phyloP scores from a whole-genome alignment of 371 early-diverging fungal species.

The Mortierella polycephala region DNA sequence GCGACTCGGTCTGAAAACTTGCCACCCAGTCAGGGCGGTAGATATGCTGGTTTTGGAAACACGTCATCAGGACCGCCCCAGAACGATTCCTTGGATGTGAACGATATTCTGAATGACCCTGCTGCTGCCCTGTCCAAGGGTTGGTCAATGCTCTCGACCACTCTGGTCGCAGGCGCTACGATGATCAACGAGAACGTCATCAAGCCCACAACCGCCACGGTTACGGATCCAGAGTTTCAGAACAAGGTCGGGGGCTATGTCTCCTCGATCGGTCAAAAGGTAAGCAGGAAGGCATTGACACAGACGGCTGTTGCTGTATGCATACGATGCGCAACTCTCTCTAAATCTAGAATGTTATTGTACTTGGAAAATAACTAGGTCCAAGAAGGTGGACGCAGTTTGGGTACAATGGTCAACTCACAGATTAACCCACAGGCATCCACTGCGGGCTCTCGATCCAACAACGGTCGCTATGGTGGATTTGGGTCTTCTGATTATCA shows the following conservation, averaged over 20 bases:
- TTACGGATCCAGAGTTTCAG: slow-evolving; percentile 89
- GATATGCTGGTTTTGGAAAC: slow-evolving; percentile 91
- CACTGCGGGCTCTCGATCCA: slow-evolving; percentile 18
- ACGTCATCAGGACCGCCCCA: slow-evolving; percentile 40
- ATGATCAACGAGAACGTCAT: slow-evolving; percentile 84
- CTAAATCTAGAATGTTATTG: neutral
- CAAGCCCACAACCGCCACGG: slow-evolving; percentile 84
- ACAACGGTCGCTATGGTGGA: slow-evolving; percentile 44
- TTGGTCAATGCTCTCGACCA: slow-evolving; percentile 78
- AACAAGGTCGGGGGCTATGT: slow-evolving; percentile 78
- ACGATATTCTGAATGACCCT: slow-evolving; percentile 87
- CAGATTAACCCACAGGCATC: slow-evolving; percentile 37
- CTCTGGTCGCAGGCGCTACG: slow-evolving; percentile 75
- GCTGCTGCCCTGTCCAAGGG: slow-evolving; percentile 84
- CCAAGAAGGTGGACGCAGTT: slow-evolving; percentile 44
- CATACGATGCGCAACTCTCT: neutral
- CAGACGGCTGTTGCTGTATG: neutral
- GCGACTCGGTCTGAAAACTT: slow-evolving; percentile 73
- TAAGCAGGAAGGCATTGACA: slow-evolving; percentile 27
- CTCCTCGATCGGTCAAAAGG: slow-evolving; percentile 74
- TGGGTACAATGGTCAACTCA: slow-evolving; percentile 52
- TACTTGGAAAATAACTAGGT: slow-evolving; percentile 12
- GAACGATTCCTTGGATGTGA: slow-evolving; percentile 58
- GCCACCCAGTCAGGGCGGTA: slow-evolving; percentile 94
- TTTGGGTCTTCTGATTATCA: slow-evolving; percentile 51